Evolutionary conservation across 306 rosid genomes (phyloP), one percentile per base, ranked within the genome.

Genomic region (Acacia crassicarpa): DNA sequence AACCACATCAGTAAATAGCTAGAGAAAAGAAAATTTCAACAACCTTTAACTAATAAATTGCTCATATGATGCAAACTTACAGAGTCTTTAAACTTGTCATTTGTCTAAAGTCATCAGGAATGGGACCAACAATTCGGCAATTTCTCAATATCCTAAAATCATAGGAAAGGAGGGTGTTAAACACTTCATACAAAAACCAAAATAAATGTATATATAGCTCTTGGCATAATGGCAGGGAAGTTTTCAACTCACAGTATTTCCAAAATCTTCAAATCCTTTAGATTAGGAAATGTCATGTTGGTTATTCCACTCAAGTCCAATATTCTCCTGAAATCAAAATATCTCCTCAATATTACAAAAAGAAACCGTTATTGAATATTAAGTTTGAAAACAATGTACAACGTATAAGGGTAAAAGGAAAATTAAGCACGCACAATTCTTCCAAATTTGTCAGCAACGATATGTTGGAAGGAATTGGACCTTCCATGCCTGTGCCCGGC

Each of bases 401-500:
- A 13, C 27, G 3, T 6, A 43, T 35, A 78, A 68, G 68, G 40
- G 58, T 0, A 40, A 82, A 56, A 43, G 68, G 59, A 43, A 43
- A 69, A 43, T 5, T 13, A 11, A 61, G 67, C 54, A 75, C 98
- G 89, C 80, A 94, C 97, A 94, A 35, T 30, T 82, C 10, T 2
- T 32, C 22, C 78, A 91, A 80, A n/a, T 38, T 74, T 82, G 41
- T 87, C 83, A 92, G 81, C 13, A 8, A 38, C n/a, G 93, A 85
- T 78, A 92, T 80, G 45, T 38, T 79, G 35, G 82, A 23, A 78
- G 94, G 97, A 88, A 94, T 78, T 9, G 98, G 92, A 16, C 87
- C 92, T 76, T 88, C 97, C 97, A 91, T 84, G 41, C 89, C 86
- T 35, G 97, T 92, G 63, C 98, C 98, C 83, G 89, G 97, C 74